Percentiles rank a stretch among this genome's conserved stretches.
Conservation (phyloP, 768 basidiomycete species). For the Tulasnella sp. region DNA sequence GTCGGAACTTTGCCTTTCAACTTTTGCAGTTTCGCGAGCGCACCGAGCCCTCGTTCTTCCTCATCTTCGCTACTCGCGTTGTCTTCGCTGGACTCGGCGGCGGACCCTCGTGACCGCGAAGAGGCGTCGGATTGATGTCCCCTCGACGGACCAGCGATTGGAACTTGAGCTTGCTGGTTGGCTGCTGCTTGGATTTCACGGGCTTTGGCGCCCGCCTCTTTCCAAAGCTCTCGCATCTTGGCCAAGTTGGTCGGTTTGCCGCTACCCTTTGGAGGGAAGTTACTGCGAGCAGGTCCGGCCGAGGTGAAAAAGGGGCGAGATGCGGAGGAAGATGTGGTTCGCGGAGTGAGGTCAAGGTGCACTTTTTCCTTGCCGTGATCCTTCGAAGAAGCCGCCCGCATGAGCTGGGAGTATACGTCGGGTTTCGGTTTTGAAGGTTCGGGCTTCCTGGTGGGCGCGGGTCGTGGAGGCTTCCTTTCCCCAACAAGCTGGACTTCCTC, state of each 20-base stretch:
- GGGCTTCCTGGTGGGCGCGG: background rate
- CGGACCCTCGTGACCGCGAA: background rate
- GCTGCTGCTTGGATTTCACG: background rate
- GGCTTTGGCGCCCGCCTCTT: background rate
- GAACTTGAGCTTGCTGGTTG: background rate
- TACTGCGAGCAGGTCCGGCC: background rate
- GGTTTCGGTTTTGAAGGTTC: background rate
- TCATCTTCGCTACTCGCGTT: constrained; percentile 26
- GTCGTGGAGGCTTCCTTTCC: background rate
- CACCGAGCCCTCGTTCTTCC: constrained; percentile 30
- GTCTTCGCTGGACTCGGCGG: constrained; percentile 20
- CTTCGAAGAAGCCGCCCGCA: background rate
- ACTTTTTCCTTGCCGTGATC: background rate
- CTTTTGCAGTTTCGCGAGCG: constrained; percentile 48
- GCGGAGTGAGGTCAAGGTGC: background rate
- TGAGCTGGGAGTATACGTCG: background rate
- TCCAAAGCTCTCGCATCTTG: constrained; percentile 7
- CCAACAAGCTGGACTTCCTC: constrained; percentile 46
- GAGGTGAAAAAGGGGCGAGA: background rate
- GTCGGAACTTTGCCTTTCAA: constrained; percentile 35
- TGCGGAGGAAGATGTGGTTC: background rate
- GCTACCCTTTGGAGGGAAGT: background rate
- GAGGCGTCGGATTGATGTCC: background rate
- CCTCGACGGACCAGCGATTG: background rate
- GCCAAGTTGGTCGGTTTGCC: background rate